These are phyloP conservation scores for Ustilaginoidea virens DNA, from an alignment of 2,329 filamentous ascomycete genomes.

Conservation along the genomic window DNA sequence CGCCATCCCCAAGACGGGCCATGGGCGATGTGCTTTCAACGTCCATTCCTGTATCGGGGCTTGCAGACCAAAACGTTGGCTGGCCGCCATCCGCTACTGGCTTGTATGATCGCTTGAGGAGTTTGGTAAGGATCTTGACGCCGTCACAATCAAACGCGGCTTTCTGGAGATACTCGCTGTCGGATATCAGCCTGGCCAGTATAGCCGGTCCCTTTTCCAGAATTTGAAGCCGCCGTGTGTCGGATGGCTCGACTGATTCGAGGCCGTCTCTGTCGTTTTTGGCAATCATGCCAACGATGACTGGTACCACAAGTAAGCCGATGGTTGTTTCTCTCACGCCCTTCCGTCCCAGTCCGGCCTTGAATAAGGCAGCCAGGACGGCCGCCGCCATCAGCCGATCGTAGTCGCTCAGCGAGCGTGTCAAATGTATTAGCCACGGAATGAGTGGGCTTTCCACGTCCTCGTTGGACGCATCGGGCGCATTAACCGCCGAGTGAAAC, in stretches of 20 bases:
- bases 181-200: conserved; percentile 62
- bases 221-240: conserved; percentile 23
- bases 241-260: conserved; percentile 21
- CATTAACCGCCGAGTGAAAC: conserved; percentile 11
- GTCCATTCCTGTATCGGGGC: conserved; percentile 18
- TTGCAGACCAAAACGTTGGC: conserved; percentile 23
- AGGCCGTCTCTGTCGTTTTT: conserved; percentile 29
- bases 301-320: conserved; percentile 52
- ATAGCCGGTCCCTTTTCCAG: conserved; percentile 60
- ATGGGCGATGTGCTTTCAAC: conserved; percentile 18
- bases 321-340: conserved; percentile 44
- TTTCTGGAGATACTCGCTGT: conserved; percentile 66
- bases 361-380: conserved; percentile 54
- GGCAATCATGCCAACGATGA: conserved; percentile 48
- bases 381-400: conserved; percentile 54
- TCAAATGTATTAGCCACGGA: conserved; percentile 54
- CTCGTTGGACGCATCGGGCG: conserved; percentile 26
- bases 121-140: conserved; percentile 28
- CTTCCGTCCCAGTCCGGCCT: conserved; percentile 49
- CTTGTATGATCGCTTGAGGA: conserved; percentile 36
- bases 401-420: conserved; percentile 39
- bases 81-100: conserved; percentile 19
- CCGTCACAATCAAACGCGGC: conserved; percentile 55
- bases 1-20: conserved; percentile 41
- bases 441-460: conserved; percentile 56